These are phyloP conservation scores for Schrenkiella parvula DNA, from an alignment of 345 rosid species.

Conservation along the genomic window DNA sequence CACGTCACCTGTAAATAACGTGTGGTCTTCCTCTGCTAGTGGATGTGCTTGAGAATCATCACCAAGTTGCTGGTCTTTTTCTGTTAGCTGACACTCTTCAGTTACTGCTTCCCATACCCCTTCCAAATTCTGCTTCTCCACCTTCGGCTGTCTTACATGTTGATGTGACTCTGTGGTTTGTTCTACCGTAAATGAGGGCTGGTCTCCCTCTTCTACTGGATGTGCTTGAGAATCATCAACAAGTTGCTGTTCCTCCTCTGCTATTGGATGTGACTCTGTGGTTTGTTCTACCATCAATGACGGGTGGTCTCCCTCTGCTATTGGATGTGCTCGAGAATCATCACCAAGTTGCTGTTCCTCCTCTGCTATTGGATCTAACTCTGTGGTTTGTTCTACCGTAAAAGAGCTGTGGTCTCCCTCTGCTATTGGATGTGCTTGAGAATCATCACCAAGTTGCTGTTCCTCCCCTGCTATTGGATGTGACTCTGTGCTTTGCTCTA, in stretches of 20 bases:
- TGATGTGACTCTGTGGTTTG: constrained; percentile 14
- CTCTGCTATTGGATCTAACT: background rate
- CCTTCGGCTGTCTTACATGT: background rate
- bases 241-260: constrained; percentile 25
- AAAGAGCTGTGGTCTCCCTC: constrained; percentile 27
- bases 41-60: constrained; percentile 23
- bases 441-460: constrained; percentile 24
- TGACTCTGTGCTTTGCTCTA: constrained; percentile 1
- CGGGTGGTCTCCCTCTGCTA: constrained; percentile 30
- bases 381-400: constrained; percentile 3
- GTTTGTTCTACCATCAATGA: constrained; percentile 2
- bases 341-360: constrained; percentile 28
- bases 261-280: background rate
- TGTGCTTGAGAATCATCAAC: constrained; percentile 20
- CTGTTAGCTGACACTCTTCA: constrained; percentile 22
- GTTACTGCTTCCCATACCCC: constrained; percentile 1
- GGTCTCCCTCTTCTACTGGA: constrained; percentile 16
- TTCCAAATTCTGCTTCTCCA: constrained; percentile 44
- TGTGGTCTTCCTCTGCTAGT: constrained; percentile 32
- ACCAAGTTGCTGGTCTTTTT: constrained; percentile 23
- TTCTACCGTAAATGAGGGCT: background rate
- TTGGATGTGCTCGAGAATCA: constrained; percentile 21
- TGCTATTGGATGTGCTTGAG: constrained; percentile 14
- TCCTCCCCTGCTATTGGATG: constrained; percentile 10
- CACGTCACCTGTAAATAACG: background rate